Conservation (phyloP, 441 rosid genomes). For the Adansonia gregorii region DNA sequence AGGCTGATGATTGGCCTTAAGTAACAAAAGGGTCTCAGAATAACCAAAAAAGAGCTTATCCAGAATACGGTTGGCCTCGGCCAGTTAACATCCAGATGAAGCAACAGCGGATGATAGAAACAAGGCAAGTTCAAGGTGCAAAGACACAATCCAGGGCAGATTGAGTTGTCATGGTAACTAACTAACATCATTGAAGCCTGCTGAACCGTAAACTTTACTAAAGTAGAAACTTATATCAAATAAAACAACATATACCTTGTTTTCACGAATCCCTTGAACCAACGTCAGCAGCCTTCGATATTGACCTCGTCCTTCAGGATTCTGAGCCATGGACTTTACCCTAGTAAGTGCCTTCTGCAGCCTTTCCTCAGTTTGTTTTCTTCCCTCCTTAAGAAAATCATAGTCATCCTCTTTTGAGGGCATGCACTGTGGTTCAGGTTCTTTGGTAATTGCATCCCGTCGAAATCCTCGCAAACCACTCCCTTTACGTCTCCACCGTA, state of each 20-base stretch:
- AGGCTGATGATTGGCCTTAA: neutral
- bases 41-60: neutral
- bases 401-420: conserved; percentile 65
- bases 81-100: neutral
- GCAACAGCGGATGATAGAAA: neutral
- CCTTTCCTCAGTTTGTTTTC: conserved; percentile 88
- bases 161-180: neutral
- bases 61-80: neutral
- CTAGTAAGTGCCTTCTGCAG: conserved; percentile 80
- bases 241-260: conserved; percentile 47
- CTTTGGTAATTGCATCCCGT: conserved; percentile 50
- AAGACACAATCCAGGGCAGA: neutral
- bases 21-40: neutral
- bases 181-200: neutral
- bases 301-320: conserved; percentile 87
- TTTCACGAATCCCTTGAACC: conserved; percentile 64
- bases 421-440: conserved; percentile 37
- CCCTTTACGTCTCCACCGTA: conserved; percentile 97
- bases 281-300: conserved; percentile 83
- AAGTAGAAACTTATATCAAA: neutral
- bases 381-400: conserved; percentile 83
- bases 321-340: conserved; percentile 91
- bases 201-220: neutral
- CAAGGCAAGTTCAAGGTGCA: neutral
- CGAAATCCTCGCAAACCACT: conserved; percentile 89